Base-by-base conservation (phyloP, 352 stramenopile genomes). In the Peronospora farinosa region DNA sequence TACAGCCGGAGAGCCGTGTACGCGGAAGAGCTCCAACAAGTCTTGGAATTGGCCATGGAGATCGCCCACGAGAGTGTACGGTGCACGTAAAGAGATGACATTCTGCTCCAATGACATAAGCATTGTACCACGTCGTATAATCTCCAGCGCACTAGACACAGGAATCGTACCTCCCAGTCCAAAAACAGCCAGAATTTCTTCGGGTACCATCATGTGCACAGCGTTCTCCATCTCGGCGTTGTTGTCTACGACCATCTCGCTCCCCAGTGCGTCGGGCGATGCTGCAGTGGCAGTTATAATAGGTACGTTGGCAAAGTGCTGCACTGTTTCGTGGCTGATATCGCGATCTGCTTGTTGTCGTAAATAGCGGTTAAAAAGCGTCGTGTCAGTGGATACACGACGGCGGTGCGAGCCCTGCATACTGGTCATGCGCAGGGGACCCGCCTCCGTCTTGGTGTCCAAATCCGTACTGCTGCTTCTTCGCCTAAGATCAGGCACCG, bases 31-130 rank as follows among this genome's bases (percentile, higher is more conserved):
- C 44, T 80, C 61, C 36, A 99, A 75, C 46, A 99, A 68, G 66
- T 99, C 96, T 47, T 98, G 98, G 67, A 98, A 99, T 55, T 99
- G 96, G 15, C 96, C 96, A 63, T 99, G 96, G 9, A 99, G 80
- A 57, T 98, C 88, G 15, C 84, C 84, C 30, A 81, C 69, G 7
- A 85, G 60, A 35, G 71, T 82, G 51, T 64, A 77, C 35, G 72
- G 69, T 9, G 74, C 71, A 16, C 60, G 63, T n/a, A 82, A 54
- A 0, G 45, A 45, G 27, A 84, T 52, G n/a, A 84, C 71, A 40
- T 84, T 84, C 32, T 69, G 71, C 48, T 84, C 74, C 5, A 78
- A 51, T 13, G 60, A 63, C 70, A 90, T 77, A 19, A 82, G 49
- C 32, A 77, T 76, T 0, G 74, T 88, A 21, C 74, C 72, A 10